These are phyloP conservation scores for Eremothecium gossypii DNA, from an alignment of 1,139 yeast species.

Conservation along the genomic window DNA sequence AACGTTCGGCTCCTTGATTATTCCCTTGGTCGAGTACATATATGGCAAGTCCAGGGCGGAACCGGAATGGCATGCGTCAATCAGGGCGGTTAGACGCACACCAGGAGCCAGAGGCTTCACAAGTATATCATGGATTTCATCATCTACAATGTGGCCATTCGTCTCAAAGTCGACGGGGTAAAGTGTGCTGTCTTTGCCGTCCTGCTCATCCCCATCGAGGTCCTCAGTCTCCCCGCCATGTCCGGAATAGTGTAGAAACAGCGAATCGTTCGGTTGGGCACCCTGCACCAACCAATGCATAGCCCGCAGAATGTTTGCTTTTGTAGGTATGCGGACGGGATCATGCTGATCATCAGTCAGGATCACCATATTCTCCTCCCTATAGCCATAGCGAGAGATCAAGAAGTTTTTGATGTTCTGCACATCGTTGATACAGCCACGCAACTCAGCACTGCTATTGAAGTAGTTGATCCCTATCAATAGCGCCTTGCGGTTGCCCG, in stretches of 20 bases:
- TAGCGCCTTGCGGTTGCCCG: conserved; percentile 72
- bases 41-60: conserved; percentile 85
- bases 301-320: conserved; percentile 70
- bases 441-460: conserved; percentile 58
- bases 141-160: conserved; percentile 72
- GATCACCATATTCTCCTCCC: conserved; percentile 71
- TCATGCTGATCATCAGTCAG: conserved; percentile 65
- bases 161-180: conserved; percentile 82
- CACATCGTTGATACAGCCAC: conserved; percentile 85
- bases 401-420: conserved; percentile 52
- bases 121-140: conserved; percentile 73
- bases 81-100: conserved; percentile 77
- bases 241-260: conserved; percentile 85
- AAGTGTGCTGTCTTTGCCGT: conserved; percentile 81
- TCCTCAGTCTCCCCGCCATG: conserved; percentile 87
- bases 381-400: conserved; percentile 54
- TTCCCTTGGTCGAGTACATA: conserved; percentile 83
- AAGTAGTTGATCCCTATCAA: conserved; percentile 81
- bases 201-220: conserved; percentile 81
- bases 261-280: conserved; percentile 78
- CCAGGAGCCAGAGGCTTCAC: conserved; percentile 74
- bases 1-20: conserved; percentile 79
- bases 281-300: conserved; percentile 84
- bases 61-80: conserved; percentile 92
- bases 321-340: conserved; percentile 60